A percentile compares a stretch with the other conserved stretches of the same genome.
Conservation (phyloP, 2,329 filamentous ascomycete genomes). For the Monilinia fructicola region DNA sequence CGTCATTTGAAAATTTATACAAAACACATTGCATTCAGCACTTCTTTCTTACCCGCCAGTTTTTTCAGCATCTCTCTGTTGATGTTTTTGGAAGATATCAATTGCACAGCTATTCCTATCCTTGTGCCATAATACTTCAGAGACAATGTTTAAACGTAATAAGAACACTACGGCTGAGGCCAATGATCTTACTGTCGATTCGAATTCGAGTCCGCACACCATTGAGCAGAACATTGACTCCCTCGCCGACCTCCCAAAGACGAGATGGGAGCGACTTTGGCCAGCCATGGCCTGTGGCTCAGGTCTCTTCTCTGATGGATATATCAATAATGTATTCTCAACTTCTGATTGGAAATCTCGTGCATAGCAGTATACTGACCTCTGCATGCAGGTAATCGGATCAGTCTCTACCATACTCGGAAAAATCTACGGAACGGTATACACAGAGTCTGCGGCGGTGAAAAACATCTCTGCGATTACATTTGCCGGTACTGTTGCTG, state of each 20-base stretch:
- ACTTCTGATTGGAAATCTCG: background rate
- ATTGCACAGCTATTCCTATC: background rate
- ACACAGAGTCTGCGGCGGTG: slow-evolving; percentile 65
- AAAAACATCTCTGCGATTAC: slow-evolving; percentile 78
- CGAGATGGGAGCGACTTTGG: slow-evolving; percentile 40
- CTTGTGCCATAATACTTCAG: background rate
- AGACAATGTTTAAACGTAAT: slow-evolving; percentile 27
- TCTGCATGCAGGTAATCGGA: slow-evolving; percentile 65
- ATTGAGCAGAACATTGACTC: slow-evolving; percentile 28
- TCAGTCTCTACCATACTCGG: slow-evolving; percentile 77
- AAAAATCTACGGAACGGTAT: slow-evolving; percentile 67
- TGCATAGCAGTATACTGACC: background rate
- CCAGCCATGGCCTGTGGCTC: slow-evolving; percentile 84
- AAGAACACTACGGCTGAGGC: slow-evolving; percentile 22
- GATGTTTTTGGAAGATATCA: background rate
- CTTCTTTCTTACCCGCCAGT: background rate
- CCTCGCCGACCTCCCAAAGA: slow-evolving; percentile 31
- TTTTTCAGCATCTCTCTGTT: background rate
- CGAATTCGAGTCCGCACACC: slow-evolving; percentile 18
- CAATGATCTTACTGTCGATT: slow-evolving; percentile 14
- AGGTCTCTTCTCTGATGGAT: slow-evolving; percentile 88
- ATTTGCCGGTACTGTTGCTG: slow-evolving; percentile 82
- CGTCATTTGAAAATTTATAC: slow-evolving; percentile 9
- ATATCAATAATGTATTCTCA: slow-evolving; percentile 73
- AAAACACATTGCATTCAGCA: background rate